Percentiles rank a stretch among this genome's conserved stretches.
Conservation (phyloP, 1,284 basidiomycete species). For the Cutaneotrichosporon sp. region DNA sequence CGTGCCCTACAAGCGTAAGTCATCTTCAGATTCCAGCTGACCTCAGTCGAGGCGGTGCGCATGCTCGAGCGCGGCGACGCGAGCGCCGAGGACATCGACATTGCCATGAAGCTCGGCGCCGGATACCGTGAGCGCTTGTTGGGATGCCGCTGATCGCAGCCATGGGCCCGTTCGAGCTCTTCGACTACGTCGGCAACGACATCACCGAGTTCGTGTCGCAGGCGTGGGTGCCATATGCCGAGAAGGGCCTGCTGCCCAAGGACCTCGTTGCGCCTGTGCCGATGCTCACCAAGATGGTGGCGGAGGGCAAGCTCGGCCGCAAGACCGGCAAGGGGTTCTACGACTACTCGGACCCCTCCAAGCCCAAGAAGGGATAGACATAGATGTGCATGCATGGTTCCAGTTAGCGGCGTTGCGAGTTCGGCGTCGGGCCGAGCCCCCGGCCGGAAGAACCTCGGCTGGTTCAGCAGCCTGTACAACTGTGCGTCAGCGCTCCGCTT, state of each 20-base stretch:
- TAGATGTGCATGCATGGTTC: no score
- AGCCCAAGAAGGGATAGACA: conserved; percentile 10
- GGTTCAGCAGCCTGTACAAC: not conserved
- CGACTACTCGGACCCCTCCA: conserved; percentile 24
- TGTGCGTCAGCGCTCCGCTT: not conserved
- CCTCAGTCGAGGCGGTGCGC: conserved; percentile 58
- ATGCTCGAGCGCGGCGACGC: conserved; percentile 63
- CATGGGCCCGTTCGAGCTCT: conserved; percentile 59
- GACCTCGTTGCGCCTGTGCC: conserved; percentile 56
- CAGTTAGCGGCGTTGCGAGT: no score
- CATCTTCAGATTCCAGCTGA: not conserved
- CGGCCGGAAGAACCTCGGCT: no score
- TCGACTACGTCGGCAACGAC: conserved; percentile 60
- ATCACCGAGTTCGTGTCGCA: conserved; percentile 56
- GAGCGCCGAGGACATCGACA: conserved; percentile 60
- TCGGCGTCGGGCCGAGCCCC: not conserved
- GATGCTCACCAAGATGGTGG: conserved; percentile 57
- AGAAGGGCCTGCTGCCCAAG: conserved; percentile 53
- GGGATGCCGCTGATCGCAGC: conserved; percentile 26
- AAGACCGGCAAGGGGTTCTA: conserved; percentile 58
- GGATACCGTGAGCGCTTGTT: conserved; percentile 50
- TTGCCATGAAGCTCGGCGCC: conserved; percentile 63
- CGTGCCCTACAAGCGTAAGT: conserved; percentile 58
- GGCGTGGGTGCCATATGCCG: conserved; percentile 59
- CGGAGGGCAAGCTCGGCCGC: conserved; percentile 59